Percentiles rank a stretch among this genome's conserved stretches.
phyloP scores from a whole-genome alignment of 345 rosid genomes.

The Citrus unshiu region DNA sequence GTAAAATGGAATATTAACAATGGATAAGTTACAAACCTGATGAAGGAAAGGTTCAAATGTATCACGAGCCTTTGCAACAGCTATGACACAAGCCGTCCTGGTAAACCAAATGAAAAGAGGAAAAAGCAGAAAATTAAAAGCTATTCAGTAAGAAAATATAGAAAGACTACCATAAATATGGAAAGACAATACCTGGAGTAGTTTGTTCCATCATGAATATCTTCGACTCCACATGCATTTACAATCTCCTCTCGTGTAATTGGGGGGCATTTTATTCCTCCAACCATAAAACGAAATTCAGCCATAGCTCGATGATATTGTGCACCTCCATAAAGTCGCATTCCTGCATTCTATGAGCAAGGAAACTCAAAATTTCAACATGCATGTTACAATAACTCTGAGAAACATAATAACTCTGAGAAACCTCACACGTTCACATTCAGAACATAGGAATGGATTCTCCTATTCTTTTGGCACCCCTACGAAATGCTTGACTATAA shows the following conservation, averaged over 20 bases:
- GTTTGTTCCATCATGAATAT: conserved; percentile 95
- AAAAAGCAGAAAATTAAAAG: not conserved
- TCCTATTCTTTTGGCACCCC: not conserved
- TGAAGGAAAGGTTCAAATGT: conserved; percentile 95
- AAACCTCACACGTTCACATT: not conserved
- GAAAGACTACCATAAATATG: conserved; percentile 13
- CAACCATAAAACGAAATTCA: conserved; percentile 89
- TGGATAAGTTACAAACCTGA: conserved; percentile 40
- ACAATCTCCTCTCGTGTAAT: conserved; percentile 92
- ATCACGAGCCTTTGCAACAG: conserved; percentile 96
- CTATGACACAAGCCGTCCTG: conserved; percentile 97
- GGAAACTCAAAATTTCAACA: not conserved
- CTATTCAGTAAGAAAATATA: conserved; percentile 4
- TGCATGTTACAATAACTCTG: not conserved
- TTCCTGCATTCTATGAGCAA: conserved; percentile 70
- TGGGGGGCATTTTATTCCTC: conserved; percentile 90
- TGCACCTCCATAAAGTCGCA: conserved; percentile 98
- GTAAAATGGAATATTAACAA: not conserved
- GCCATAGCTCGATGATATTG: conserved; percentile 98
- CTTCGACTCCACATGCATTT: conserved; percentile 97
- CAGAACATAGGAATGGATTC: not conserved
- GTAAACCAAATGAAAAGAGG: conserved; percentile 20
- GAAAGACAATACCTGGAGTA: conserved; percentile 63
- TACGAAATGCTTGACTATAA: not conserved
- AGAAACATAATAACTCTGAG: not conserved